A percentile compares a stretch with the other conserved stretches of the same genome.
These are phyloP conservation scores for Aspergillus egyptiacus DNA, from an alignment of 495 filamentous ascomycete genomes.

Conservation along the genomic window DNA sequence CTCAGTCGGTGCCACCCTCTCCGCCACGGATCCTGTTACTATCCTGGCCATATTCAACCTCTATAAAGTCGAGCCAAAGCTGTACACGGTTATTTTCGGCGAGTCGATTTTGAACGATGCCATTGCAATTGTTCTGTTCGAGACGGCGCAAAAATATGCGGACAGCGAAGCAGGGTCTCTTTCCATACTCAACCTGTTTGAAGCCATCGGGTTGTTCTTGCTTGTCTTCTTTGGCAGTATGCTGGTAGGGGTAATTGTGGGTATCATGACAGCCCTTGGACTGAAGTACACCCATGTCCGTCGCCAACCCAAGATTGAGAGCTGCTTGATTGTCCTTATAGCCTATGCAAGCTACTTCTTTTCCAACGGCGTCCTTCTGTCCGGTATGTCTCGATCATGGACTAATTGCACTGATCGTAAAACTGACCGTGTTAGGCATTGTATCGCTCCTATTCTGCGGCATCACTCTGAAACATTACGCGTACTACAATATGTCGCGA, in stretches of 20 bases:
- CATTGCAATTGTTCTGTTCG: constrained; percentile 96
- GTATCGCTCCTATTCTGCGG: constrained; percentile 96
- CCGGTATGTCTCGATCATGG: constrained; percentile 56
- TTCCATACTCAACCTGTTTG: constrained; percentile 70
- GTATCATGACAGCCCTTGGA: constrained; percentile 76
- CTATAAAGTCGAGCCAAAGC: constrained; percentile 96
- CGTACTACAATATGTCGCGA: constrained; percentile 99
- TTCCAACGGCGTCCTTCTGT: constrained; percentile 88
- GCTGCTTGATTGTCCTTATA: constrained; percentile 85
- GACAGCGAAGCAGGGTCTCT: constrained; percentile 57
- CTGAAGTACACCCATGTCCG: constrained; percentile 91
- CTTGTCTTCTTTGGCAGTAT: constrained; percentile 93
- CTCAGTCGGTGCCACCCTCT: constrained; percentile 90
- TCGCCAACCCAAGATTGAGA: constrained; percentile 93
- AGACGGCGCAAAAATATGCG: constrained; percentile 85
- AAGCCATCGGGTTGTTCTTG: constrained; percentile 91
- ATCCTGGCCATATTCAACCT: constrained; percentile 98
- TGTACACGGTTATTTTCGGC: constrained; percentile 97
- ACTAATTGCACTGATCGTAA: background rate
- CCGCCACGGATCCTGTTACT: constrained; percentile 93
- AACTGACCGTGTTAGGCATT: constrained; percentile 59
- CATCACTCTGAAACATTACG: constrained; percentile 97
- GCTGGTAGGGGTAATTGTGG: constrained; percentile 78
- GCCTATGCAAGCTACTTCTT: constrained; percentile 97
- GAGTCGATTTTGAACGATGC: constrained; percentile 98